These are phyloP conservation scores for Boletus rubescentipes DNA, from an alignment of 768 basidiomycete species.

Conservation along the genomic window DNA sequence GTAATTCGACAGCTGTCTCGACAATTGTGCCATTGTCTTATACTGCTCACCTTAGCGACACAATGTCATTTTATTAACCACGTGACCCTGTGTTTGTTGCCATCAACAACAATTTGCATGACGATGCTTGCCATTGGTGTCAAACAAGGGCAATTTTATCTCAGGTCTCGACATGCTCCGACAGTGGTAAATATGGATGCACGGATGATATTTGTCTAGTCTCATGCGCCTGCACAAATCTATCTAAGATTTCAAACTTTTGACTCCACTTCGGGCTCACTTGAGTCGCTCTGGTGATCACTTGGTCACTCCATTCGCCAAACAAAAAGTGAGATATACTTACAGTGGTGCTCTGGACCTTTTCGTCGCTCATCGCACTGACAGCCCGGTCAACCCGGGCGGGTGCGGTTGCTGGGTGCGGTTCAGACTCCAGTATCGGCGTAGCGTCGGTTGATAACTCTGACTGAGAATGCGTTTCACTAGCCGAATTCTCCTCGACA, in stretches of 20 bases:
- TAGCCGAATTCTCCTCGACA: not conserved
- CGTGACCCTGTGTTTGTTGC: too few species aligned
- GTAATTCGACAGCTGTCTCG: not conserved
- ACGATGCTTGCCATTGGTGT: too few species aligned
- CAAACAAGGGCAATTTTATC: not conserved
- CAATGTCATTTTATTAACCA: not conserved
- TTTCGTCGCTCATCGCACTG: slow-evolving; percentile 7
- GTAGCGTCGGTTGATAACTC: not conserved
- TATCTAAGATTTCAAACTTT: slow-evolving; percentile 6
- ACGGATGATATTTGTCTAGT: not conserved
- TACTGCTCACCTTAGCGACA: slow-evolving; percentile 12
- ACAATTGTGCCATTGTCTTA: slow-evolving; percentile 6
- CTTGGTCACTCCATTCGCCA: slow-evolving; percentile 3
- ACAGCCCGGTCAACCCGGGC: not conserved
- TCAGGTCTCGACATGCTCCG: not conserved
- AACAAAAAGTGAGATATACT: slow-evolving; percentile 7
- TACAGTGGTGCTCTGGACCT: slow-evolving; percentile 9
- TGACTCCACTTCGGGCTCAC: slow-evolving; percentile 2
- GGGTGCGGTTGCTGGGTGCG: not conserved
- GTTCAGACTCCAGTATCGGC: not conserved
- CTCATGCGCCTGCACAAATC: slow-evolving; percentile 3
- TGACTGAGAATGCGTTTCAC: not conserved
- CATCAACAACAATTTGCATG: too few species aligned
- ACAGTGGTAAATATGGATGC: not conserved
- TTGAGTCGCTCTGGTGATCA: not conserved